A percentile compares a stretch with the other conserved stretches of the same genome.
Evolutionary conservation across 2,329 filamentous ascomycete genomes (phyloP).

Genomic region (Xylaria sp.): DNA sequence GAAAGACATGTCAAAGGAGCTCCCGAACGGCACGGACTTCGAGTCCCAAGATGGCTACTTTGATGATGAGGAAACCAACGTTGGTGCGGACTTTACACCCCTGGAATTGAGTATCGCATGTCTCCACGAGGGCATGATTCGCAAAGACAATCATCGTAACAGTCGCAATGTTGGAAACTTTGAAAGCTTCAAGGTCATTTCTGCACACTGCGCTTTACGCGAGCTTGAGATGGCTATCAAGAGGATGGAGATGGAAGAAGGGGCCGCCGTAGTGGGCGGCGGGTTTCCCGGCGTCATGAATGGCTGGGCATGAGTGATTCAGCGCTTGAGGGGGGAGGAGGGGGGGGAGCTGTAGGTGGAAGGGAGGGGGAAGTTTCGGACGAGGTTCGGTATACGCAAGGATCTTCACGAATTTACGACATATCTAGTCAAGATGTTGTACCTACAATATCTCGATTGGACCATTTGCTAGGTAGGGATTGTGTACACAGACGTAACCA

Average conservation of each 20-base stretch:
- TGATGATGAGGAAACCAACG: neutral
- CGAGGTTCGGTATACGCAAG: no score
- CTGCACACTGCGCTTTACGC: conserved; percentile 28
- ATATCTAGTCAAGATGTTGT: no score
- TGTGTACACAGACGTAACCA: no score
- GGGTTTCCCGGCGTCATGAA: conserved; percentile 20
- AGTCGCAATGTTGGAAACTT: conserved; percentile 19
- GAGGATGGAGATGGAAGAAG: conserved; percentile 15
- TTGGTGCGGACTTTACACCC: conserved; percentile 10
- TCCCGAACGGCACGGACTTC: conserved; percentile 6
- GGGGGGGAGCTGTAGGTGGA: no score
- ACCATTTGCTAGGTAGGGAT: no score
- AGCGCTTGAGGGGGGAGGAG: no score
- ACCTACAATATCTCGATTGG: no score
- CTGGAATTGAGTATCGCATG: conserved; percentile 32
- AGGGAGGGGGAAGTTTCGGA: no score
- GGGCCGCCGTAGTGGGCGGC: conserved; percentile 14
- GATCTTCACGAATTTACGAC: no score
- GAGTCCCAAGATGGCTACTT: conserved; percentile 2
- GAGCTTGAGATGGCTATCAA: conserved; percentile 27
- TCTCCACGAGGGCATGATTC: conserved; percentile 21
- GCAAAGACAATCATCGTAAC: neutral
- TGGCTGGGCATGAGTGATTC: neutral
- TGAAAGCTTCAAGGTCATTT: conserved; percentile 31
- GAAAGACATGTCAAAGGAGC: conserved; percentile 13